These are phyloP conservation scores for Termitomyces sp. DNA, from an alignment of 768 basidiomycete genomes.

Conservation along the genomic window DNA sequence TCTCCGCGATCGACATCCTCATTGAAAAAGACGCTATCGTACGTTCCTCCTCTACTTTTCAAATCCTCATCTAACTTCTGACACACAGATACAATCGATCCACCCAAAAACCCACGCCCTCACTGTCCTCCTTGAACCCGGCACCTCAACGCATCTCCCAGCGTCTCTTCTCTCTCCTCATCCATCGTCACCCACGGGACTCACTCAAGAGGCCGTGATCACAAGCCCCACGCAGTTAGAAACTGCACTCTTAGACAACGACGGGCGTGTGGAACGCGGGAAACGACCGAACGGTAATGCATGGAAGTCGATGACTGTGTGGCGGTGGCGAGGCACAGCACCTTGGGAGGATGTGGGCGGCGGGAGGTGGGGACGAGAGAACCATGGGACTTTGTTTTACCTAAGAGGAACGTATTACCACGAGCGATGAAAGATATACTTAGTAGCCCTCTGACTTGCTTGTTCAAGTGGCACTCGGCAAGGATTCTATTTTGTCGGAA, in stretches of 20 bases:
- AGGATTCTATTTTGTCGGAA: too few relatives aligned
- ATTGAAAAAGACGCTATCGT: slow-evolving; percentile 24
- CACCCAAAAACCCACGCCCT: slow-evolving; percentile 35
- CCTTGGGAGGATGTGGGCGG: slow-evolving; percentile 14
- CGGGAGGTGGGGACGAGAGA: slow-evolving; percentile 37
- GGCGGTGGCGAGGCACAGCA: slow-evolving; percentile 39
- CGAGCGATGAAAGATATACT: slow-evolving; percentile 16
- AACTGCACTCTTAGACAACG: slow-evolving; percentile 42
- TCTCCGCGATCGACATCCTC: slow-evolving; percentile 27
- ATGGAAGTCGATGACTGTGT: slow-evolving; percentile 54
- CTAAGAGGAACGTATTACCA: slow-evolving; percentile 36
- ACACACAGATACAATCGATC: slow-evolving; percentile 30
- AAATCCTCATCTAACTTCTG: background rate
- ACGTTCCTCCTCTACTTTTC: background rate
- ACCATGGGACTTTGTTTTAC: slow-evolving; percentile 46
- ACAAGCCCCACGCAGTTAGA: slow-evolving; percentile 46
- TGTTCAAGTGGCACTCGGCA: too few relatives aligned
- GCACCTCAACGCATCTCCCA: slow-evolving; percentile 31
- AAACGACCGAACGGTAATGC: slow-evolving; percentile 45
- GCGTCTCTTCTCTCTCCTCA: slow-evolving; percentile 24
- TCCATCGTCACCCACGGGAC: slow-evolving; percentile 21
- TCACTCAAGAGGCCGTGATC: slow-evolving; percentile 30
- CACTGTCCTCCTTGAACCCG: slow-evolving; percentile 37
- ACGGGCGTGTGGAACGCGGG: slow-evolving; percentile 38
- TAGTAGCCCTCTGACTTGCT: background rate